Evolutionary conservation across 2,329 filamentous ascomycete species (phyloP).

Genomic region (Aspergillus tamarii): DNA sequence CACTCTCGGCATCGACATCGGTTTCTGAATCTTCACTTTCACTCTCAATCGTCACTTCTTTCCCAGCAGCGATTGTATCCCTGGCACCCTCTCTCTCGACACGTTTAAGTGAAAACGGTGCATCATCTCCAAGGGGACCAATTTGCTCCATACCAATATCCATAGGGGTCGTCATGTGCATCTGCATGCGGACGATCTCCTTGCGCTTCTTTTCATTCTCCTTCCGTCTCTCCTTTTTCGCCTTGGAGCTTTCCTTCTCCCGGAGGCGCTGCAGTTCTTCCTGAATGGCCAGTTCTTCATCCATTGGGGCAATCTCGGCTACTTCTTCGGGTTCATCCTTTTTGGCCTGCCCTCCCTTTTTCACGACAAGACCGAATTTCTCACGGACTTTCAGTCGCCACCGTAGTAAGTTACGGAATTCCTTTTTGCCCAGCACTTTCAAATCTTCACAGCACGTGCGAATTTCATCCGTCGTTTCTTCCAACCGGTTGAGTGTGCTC

Average conservation of each 20-base stretch:
- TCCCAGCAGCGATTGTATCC: slow-evolving; percentile 72
- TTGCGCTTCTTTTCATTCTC: slow-evolving; percentile 95
- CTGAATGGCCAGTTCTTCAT: slow-evolving; percentile 89
- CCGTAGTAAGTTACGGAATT: slow-evolving; percentile 85
- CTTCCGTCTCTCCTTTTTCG: slow-evolving; percentile 79
- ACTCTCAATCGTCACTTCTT: slow-evolving; percentile 68
- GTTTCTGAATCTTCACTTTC: slow-evolving; percentile 64
- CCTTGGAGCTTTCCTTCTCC: slow-evolving; percentile 74
- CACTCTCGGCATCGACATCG: slow-evolving; percentile 62
- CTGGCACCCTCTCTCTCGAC: slow-evolving; percentile 76
- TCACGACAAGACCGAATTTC: slow-evolving; percentile 82
- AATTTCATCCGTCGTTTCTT: slow-evolving; percentile 84
- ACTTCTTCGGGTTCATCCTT: slow-evolving; percentile 69
- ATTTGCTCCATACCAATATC: slow-evolving; percentile 92
- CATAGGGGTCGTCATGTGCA: slow-evolving; percentile 94
- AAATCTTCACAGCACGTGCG: slow-evolving; percentile 77
- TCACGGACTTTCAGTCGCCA: slow-evolving; percentile 91
- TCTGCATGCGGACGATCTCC: slow-evolving; percentile 93
- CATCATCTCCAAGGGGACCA: slow-evolving; percentile 75
- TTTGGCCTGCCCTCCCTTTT: slow-evolving; percentile 62
- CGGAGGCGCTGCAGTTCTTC: slow-evolving; percentile 82
- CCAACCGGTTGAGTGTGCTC: slow-evolving; percentile 80
- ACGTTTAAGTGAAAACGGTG: slow-evolving; percentile 83
- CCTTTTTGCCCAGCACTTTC: slow-evolving; percentile 88
- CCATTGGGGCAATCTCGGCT: slow-evolving; percentile 84